Base-by-base conservation (phyloP, 768 basidiomycete species). In the Rhizopogon salebrosus region DNA sequence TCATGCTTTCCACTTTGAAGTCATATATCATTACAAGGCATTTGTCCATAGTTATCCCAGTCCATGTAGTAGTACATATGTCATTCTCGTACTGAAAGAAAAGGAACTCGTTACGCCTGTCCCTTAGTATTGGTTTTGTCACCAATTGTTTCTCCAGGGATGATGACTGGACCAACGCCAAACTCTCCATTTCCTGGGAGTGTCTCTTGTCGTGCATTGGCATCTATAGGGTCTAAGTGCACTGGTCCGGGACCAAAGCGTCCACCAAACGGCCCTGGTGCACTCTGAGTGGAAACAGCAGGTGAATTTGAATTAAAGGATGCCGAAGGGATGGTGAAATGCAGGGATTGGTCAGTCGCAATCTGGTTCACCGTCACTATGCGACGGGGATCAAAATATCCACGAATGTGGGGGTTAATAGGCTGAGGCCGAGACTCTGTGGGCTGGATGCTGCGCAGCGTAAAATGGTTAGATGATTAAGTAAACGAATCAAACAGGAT, bases 311-410 rank as follows among this genome's bases (percentile, higher is more conserved):
- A 16, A 10, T 34, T 46, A 22, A 68, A 22, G 24, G 66, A 58
- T 2, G 55, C 20, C 1, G 52, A 29, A 14, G 67, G 66, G 26
- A 70, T 58, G 0, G 48, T 60, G 43, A 57, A 58, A 6, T 71
- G 61, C 49, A 52, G 57, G 0, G 59, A 57, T 24, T 48, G 34
- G 35, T 72, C 67, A 34, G 72, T 48, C 20, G 62, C 52, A 31
- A 73, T 58, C 46, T 72, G 72, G 54, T 73, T 71, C 46, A 72
- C 62, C 8, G 41, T 39, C 0, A 54, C 49, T 22, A 69, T 64
- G 13, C 70, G 61, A 39, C 70, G 59, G 3, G 70, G 72, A 39
- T 72, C 70, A 48, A 72, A 72, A 14, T 63, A 67, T 10, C 71
- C 70, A 3, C 23, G 66, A 3, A 63, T 23, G 10, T 23, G 63